Evolutionary conservation across 2,329 filamentous ascomycete genomes (phyloP).

Genomic region (Ophiostoma himal-ulmi): DNA sequence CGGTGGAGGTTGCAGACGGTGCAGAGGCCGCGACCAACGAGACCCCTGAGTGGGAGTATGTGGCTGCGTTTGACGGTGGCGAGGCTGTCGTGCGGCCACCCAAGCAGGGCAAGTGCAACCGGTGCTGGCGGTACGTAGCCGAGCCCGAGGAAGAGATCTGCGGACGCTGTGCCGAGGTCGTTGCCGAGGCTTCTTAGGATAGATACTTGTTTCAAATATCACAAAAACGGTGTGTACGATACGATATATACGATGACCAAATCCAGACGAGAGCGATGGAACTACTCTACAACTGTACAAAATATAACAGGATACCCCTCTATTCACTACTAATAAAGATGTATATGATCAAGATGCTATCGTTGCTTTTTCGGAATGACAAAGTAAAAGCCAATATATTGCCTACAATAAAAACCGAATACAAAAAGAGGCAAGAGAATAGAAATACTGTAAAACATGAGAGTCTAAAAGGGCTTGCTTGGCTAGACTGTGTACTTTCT

Average conservation of each 20-base stretch:
- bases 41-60: conserved; percentile 38
- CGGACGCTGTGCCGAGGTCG: conserved; percentile 62
- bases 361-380: too few relatives aligned
- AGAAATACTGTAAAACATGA: too few relatives aligned
- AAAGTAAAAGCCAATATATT: too few relatives aligned
- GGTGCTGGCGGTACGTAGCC: conserved; percentile 87
- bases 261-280: not conserved
- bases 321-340: not conserved
- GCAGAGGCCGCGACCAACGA: conserved; percentile 29
- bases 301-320: conserved; percentile 6
- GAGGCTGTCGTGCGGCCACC: conserved; percentile 46
- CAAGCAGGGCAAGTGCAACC: conserved; percentile 62
- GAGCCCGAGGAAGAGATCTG: conserved; percentile 62
- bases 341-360: too few relatives aligned
- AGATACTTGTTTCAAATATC: not conserved
- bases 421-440: too few relatives aligned
- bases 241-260: conserved; percentile 7
- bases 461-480: too few relatives aligned
- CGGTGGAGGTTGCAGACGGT: conserved; percentile 43
- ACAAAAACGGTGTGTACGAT: conserved; percentile 11
- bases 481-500: too few relatives aligned
- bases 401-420: too few relatives aligned
- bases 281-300: not conserved
- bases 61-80: conserved; percentile 39
- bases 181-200: conserved; percentile 32